A percentile compares a stretch with the other conserved stretches of the same genome.
phyloP scores from a whole-genome alignment of 2,329 filamentous ascomycete genomes.

The Aspergillus japonicus region DNA sequence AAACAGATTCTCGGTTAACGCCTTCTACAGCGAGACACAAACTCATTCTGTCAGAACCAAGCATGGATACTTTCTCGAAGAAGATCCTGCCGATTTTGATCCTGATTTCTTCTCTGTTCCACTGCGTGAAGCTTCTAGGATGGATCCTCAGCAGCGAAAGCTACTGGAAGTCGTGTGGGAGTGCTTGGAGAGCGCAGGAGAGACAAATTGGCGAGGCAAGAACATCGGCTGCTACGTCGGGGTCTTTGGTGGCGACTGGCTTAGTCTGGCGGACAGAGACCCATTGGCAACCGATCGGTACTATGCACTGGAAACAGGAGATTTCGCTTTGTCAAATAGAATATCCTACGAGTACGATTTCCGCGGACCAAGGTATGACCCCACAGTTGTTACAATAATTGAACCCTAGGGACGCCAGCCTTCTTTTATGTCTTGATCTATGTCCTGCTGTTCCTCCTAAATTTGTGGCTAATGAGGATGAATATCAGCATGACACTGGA shows the following conservation, averaged over 20 bases:
- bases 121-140: constrained; percentile 20
- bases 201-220: constrained; percentile 30
- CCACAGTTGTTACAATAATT: too few species aligned
- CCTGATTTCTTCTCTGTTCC: constrained; percentile 29
- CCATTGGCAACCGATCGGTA: constrained; percentile 16
- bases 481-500: constrained; percentile 25
- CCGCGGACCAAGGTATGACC: constrained; percentile 18
- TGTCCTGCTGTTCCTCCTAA: too few species aligned
- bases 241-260: constrained; percentile 28
- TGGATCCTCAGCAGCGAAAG: constrained; percentile 36
- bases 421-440: too few species aligned
- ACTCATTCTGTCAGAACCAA: constrained; percentile 12
- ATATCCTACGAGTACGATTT: constrained; percentile 27
- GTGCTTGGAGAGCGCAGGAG: constrained; percentile 32
- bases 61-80: constrained; percentile 32
- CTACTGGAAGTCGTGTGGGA: constrained; percentile 27
- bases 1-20: constrained; percentile 25
- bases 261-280: constrained; percentile 21
- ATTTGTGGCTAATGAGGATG: too few species aligned
- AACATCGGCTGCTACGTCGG: constrained; percentile 31
- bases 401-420: too few species aligned
- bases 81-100: constrained; percentile 29
- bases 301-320: constrained; percentile 15
- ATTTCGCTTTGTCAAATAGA: constrained; percentile 25
- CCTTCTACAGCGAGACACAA: constrained; percentile 21